These are phyloP conservation scores for Graphiopsis chlorocephala DNA, from an alignment of 2,329 filamentous ascomycete species.

Conservation along the genomic window DNA sequence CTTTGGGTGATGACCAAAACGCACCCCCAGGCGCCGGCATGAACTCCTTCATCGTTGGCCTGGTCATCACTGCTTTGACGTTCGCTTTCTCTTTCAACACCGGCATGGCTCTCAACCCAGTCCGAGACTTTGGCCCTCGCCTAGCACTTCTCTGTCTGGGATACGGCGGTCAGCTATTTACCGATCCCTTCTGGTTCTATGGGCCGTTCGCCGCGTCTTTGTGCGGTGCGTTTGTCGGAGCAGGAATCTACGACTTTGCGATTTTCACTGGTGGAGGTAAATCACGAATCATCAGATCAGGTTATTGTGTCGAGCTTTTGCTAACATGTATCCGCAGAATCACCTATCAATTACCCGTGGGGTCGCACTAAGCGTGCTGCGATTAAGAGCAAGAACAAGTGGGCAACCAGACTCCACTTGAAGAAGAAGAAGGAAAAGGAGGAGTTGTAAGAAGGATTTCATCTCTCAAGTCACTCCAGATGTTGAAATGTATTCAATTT, in stretches of 20 bases:
- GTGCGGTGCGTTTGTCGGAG: slow-evolving; percentile 43
- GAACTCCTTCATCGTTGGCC: slow-evolving; percentile 50
- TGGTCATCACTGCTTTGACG: slow-evolving; percentile 38
- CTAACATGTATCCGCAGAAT: slow-evolving; percentile 29
- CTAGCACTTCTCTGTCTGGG: slow-evolving; percentile 46
- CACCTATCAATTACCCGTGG: slow-evolving; percentile 50
- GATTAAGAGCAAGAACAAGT: slow-evolving; percentile 28
- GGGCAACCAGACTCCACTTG: slow-evolving; percentile 23
- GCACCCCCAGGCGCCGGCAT: slow-evolving; percentile 47
- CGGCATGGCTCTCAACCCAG: slow-evolving; percentile 49
- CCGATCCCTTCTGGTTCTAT: slow-evolving; percentile 47
- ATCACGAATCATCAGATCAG: not conserved
- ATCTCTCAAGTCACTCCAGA: too few species aligned
- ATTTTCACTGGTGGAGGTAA: slow-evolving; percentile 48
- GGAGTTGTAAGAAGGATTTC: not conserved
- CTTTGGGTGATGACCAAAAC: slow-evolving; percentile 33
- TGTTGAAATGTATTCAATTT: too few species aligned
- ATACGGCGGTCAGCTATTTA: slow-evolving; percentile 40
- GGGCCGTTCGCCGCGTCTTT: slow-evolving; percentile 44
- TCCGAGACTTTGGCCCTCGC: slow-evolving; percentile 51
- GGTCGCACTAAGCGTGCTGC: slow-evolving; percentile 27
- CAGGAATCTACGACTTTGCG: slow-evolving; percentile 48
- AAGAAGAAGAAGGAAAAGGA: slow-evolving; percentile 12
- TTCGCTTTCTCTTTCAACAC: slow-evolving; percentile 49
- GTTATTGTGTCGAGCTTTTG: accelerated